Conservation (phyloP, 228 moss, liverwort and hornwort genomes). For the Sphagnum magellanicum region DNA sequence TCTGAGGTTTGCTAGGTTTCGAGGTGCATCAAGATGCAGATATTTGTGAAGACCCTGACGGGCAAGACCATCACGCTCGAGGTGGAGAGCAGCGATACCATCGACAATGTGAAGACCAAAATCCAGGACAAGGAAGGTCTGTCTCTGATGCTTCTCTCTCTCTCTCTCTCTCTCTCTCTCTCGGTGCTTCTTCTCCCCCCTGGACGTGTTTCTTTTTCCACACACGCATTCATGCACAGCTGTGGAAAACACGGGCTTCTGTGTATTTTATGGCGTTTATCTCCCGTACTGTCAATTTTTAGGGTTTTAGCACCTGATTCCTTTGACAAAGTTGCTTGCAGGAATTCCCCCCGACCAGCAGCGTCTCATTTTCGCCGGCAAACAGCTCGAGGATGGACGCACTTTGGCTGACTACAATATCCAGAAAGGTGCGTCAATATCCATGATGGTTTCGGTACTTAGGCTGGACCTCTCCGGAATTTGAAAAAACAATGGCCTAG, state of each 20-base stretch:
- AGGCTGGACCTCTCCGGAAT: too few relatives aligned
- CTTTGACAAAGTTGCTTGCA: not conserved
- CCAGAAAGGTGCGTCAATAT: constrained; percentile 3
- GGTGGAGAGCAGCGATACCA: constrained; percentile 9
- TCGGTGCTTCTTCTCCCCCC: too few relatives aligned
- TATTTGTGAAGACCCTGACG: constrained; percentile 9
- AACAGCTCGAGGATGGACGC: constrained; percentile 8
- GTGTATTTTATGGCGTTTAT: too few relatives aligned
- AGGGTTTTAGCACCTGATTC: too few relatives aligned
- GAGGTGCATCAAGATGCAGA: constrained; percentile 2
- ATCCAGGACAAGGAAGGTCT: constrained; percentile 8
- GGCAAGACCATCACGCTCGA: constrained; percentile 8
- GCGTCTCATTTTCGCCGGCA: constrained; percentile 7
- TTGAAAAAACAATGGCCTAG: too few relatives aligned
- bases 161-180: too few relatives aligned
- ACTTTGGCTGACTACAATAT: constrained; percentile 11
- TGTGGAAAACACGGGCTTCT: too few relatives aligned
- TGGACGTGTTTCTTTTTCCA: too few relatives aligned
- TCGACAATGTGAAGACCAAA: constrained; percentile 10
- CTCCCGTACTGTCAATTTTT: too few relatives aligned
- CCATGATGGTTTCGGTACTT: too few relatives aligned
- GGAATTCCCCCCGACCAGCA: constrained; percentile 9
- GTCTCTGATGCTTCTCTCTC: not conserved
- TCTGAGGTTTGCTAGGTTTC: not conserved
- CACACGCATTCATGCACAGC: too few relatives aligned